Evolutionary conservation across 495 filamentous ascomycete genomes (phyloP).

Genomic region (Cercophora sp.): DNA sequence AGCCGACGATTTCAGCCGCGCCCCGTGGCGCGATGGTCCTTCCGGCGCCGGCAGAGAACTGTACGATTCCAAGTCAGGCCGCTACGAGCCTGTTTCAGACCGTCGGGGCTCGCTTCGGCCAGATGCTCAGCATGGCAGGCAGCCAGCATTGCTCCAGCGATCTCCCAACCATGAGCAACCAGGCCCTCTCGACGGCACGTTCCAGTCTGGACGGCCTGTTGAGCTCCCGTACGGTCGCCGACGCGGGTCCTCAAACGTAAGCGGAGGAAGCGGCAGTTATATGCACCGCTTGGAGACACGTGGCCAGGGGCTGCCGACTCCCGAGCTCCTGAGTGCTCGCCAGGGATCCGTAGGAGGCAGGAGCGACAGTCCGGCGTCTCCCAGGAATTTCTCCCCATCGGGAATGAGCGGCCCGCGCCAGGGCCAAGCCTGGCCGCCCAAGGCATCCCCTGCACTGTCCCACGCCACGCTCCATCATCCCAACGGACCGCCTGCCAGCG

Average conservation of each 20-base stretch:
- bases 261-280: conserved; percentile 77
- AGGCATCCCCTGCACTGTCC: conserved; percentile 45
- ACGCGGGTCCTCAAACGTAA: conserved; percentile 90
- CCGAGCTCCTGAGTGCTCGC: conserved; percentile 40
- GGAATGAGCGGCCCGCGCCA: conserved; percentile 26
- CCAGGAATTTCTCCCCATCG: conserved; percentile 40
- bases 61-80: conserved; percentile 89
- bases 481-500: no score
- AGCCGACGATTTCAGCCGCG: conserved; percentile 87
- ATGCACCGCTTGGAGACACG: conserved; percentile 45
- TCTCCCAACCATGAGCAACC: conserved; percentile 47
- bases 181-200: conserved; percentile 69
- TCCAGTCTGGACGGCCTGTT: conserved; percentile 46
- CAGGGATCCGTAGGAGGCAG: conserved; percentile 42
- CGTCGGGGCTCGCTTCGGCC: conserved; percentile 59
- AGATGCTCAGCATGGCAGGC: conserved; percentile 56
- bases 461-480: conserved; percentile 44
- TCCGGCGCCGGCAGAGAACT: conserved; percentile 62
- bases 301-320: conserved; percentile 42
- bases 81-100: conserved; percentile 85
- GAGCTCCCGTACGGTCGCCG: conserved; percentile 62
- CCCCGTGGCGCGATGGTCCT: conserved; percentile 68
- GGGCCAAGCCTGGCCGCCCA: conserved; percentile 45
- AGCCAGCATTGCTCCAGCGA: conserved; percentile 79
- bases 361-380: conserved; percentile 46